Base-by-base conservation (phyloP, 2,329 filamentous ascomycete species). In the Fusarium sp. region DNA sequence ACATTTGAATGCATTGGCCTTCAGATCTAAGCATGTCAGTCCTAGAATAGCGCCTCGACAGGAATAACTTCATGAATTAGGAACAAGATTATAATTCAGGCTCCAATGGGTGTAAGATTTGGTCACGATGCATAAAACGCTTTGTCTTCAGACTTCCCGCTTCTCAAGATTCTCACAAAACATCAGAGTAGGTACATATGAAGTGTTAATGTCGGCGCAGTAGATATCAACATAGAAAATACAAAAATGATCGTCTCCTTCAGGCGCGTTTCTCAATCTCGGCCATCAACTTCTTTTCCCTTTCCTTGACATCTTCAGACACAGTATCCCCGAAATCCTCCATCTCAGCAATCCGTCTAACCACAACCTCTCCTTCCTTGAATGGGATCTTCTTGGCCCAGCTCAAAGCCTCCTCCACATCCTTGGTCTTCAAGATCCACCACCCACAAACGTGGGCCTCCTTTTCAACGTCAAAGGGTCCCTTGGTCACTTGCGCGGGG, bases 341-440 rank as follows among this genome's bases (percentile, higher is more conserved):
- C 22, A 69, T 52, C 50, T 77, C 72, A 0, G 74, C 72, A 37
- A 79, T 74, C 24, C 69, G 75, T 16, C 79, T 72, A 27, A 80
- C 71, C 10, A 79, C 62, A 9, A 81, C 59, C 56, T 77, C 77
- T 1, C 77, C 78, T 4, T 65, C 52, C 31, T 76, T 72, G 56
- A 82, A 79, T 0, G 72, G 73, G 3, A 75, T 66, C 59, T 79
- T 79, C 68, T 76, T 77, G 1, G 80, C 80, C 80, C 80, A 82
- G 10, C 29, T 22, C 11, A 82, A 62, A 2, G 79, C 79, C 64
- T 81, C 80, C 6, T 82, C 76, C 8, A 72, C 72, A 20, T 78
- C 72, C 59, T 75, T 75, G 0, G 75, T 75, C 68, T 78, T 75
- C 11, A 82, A 62, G 22, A 82, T 74, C 80, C 80, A 82, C 77